A percentile compares a stretch with the other conserved stretches of the same genome.
Conservation (phyloP, 2,329 filamentous ascomycete species). For the Coleophoma cylindrospora region DNA sequence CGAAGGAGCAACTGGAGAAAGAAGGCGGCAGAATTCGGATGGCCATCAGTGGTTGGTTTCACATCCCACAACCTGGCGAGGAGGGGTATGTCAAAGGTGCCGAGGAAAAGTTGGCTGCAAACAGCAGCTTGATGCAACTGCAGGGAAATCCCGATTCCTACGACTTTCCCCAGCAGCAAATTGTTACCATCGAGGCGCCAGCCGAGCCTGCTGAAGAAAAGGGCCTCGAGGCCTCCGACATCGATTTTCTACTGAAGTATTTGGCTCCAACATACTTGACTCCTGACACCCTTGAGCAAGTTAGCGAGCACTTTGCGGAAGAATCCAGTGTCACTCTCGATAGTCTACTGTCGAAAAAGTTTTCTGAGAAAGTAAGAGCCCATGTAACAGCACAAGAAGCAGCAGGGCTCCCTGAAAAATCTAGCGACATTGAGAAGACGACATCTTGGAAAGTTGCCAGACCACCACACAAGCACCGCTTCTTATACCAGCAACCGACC, state of each 20-base stretch:
- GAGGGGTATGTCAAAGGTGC: conserved; percentile 85
- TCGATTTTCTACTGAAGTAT: conserved; percentile 87
- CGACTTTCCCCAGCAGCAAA: conserved; percentile 67
- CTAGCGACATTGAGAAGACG: conserved; percentile 50
- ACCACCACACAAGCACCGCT: conserved; percentile 94
- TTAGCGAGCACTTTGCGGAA: conserved; percentile 74
- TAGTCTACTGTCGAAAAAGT: conserved; percentile 73
- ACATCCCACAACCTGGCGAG: conserved; percentile 92
- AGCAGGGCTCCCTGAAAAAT: conserved; percentile 36
- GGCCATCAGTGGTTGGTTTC: conserved; percentile 99
- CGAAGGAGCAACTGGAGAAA: conserved; percentile 53
- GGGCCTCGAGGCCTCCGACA: conserved; percentile 69
- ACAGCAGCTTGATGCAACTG: conserved; percentile 87
- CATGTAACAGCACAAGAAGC: conserved; percentile 66
- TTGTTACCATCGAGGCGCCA: conserved; percentile 37
- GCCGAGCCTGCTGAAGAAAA: conserved; percentile 36
- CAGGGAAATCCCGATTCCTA: conserved; percentile 89
- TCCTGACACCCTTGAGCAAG: conserved; percentile 81
- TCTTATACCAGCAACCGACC: conserved; percentile 67
- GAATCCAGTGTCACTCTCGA: conserved; percentile 80
- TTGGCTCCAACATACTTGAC: conserved; percentile 87
- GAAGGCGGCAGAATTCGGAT: conserved; percentile 80
- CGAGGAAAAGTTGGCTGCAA: conserved; percentile 82
- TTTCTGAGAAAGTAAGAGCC: conserved; percentile 63
- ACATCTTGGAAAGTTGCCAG: conserved; percentile 67